phyloP scores from a whole-genome alignment of 2,329 filamentous ascomycete genomes.

The Myriosclerotinia duriaeana region DNA sequence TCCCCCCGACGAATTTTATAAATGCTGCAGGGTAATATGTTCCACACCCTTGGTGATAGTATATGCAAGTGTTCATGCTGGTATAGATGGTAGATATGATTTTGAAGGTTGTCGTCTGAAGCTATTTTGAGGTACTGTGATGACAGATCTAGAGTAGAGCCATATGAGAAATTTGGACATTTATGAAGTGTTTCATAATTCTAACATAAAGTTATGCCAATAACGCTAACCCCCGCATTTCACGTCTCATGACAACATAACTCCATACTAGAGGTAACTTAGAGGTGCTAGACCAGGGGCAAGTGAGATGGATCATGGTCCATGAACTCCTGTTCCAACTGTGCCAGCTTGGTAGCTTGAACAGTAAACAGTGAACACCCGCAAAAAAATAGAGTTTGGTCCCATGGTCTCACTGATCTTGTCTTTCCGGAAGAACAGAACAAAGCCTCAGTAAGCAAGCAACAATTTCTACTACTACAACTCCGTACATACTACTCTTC shows the following conservation, averaged over 20 bases:
- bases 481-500: not conserved
- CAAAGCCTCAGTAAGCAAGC: not conserved
- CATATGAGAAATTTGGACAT: too few species aligned
- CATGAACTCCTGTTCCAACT: too few species aligned
- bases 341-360: too few species aligned
- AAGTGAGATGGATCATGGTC: not conserved
- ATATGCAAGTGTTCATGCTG: not conserved
- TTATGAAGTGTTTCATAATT: slow-evolving; percentile 3
- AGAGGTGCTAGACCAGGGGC: not conserved
- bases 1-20: too few species aligned
- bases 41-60: not conserved
- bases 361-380: too few species aligned
- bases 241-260: slow-evolving; percentile 7
- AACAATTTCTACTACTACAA: not conserved
- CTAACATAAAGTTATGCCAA: not conserved
- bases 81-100: not conserved
- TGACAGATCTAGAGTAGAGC: not conserved
- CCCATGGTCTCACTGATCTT: not conserved
- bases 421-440: not conserved
- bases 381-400: not conserved
- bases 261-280: not conserved
- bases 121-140: not conserved
- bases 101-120: slow-evolving; percentile 11
- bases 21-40: not conserved
- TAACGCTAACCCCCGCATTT: slow-evolving; percentile 17